Evolutionary conservation across 805 yeast species (phyloP).

Genomic region (Starmerella khaoyaiensis): DNA sequence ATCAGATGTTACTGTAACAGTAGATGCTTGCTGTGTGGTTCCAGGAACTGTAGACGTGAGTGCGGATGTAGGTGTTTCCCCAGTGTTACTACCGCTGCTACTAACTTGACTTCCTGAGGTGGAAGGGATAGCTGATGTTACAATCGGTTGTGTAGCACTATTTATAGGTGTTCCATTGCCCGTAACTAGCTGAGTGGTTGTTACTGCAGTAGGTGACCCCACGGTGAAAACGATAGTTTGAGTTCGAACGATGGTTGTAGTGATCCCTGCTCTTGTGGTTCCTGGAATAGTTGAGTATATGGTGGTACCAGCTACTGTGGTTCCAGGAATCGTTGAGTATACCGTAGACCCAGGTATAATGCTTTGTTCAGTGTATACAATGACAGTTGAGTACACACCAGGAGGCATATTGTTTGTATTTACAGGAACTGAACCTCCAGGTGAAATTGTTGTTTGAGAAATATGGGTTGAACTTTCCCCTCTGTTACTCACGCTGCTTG

Average conservation of each 20-base stretch:
- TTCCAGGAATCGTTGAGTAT: slow-evolving; percentile 11
- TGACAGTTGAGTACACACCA: slow-evolving; percentile 9
- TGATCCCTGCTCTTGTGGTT: slow-evolving; percentile 11
- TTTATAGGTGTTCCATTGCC: no score
- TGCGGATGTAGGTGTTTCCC: no score
- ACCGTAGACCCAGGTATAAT: slow-evolving; percentile 7
- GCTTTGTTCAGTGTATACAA: not conserved
- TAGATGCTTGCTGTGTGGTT: slow-evolving; percentile 7
- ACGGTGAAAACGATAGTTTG: slow-evolving; percentile 7
- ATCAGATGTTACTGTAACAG: not conserved
- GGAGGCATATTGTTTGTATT: slow-evolving; percentile 5
- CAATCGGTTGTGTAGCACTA: no score
- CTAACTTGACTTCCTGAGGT: no score
- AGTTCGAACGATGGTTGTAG: slow-evolving; percentile 5
- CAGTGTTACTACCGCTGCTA: no score
- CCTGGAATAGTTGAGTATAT: slow-evolving; percentile 19
- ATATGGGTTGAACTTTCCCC: not conserved
- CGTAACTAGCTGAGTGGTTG: not conserved
- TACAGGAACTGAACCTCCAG: slow-evolving; percentile 2
- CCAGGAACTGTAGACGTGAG: slow-evolving; percentile 13
- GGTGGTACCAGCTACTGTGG: slow-evolving; percentile 17
- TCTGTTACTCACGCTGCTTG: no score
- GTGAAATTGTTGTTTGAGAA: not conserved
- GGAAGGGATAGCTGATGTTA: no score
- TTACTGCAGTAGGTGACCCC: slow-evolving; percentile 5